Evolutionary conservation across 2,329 filamentous ascomycete species (phyloP).

Genomic region (Calonectria pteridis): DNA sequence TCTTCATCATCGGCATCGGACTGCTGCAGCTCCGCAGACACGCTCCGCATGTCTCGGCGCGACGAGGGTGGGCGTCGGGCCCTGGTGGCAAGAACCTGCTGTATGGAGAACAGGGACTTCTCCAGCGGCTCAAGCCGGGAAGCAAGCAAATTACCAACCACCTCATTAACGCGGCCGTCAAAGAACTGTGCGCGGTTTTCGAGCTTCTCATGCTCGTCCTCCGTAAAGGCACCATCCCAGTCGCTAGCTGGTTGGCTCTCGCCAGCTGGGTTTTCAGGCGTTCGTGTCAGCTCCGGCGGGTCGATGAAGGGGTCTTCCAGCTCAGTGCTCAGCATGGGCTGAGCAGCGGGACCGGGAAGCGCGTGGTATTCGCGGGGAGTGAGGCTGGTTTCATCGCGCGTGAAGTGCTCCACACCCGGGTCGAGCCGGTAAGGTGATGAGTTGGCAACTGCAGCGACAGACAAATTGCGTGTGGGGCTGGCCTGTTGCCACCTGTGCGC

Average conservation of each 20-base stretch:
- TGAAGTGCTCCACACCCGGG: slow-evolving; percentile 62
- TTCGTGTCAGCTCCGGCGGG: slow-evolving; percentile 60
- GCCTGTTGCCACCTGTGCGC: slow-evolving; percentile 56
- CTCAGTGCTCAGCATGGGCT: slow-evolving; percentile 64
- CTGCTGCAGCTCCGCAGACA: slow-evolving; percentile 77
- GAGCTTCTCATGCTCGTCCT: slow-evolving; percentile 86
- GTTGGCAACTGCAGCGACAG: slow-evolving; percentile 47
- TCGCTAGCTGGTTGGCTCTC: slow-evolving; percentile 82
- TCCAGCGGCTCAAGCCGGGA: slow-evolving; percentile 85
- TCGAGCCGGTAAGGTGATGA: slow-evolving; percentile 67
- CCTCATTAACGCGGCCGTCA: slow-evolving; percentile 87
- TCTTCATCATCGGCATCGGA: slow-evolving; percentile 97
- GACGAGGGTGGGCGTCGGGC: slow-evolving; percentile 67
- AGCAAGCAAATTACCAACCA: slow-evolving; percentile 83
- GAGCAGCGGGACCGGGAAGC: slow-evolving; percentile 60
- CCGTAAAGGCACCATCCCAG: slow-evolving; percentile 90
- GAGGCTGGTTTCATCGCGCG: slow-evolving; percentile 80
- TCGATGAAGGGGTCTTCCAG: slow-evolving; percentile 74
- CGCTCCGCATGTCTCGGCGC: slow-evolving; percentile 71
- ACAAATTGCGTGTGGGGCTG: slow-evolving; percentile 40
- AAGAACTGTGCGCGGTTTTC: slow-evolving; percentile 88
- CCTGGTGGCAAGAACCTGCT: slow-evolving; percentile 73
- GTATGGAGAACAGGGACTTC: slow-evolving; percentile 80
- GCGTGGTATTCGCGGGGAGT: slow-evolving; percentile 70
- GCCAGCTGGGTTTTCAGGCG: slow-evolving; percentile 62